Evolutionary conservation across 441 rosid genomes (phyloP).

Genomic region (Gossypium lobatum): DNA sequence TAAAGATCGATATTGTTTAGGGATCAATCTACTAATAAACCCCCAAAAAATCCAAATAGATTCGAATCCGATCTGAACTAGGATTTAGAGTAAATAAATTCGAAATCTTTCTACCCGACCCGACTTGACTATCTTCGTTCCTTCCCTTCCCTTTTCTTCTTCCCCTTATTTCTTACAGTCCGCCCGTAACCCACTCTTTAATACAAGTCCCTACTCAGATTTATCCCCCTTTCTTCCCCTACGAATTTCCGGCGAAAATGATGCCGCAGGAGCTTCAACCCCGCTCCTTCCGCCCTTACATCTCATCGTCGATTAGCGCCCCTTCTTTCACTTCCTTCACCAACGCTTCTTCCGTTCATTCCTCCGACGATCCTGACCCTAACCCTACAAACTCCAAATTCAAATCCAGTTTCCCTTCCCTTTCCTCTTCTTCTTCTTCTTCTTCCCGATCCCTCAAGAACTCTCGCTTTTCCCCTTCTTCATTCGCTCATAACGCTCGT

Average conservation of each 20-base stretch:
- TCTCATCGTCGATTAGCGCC: conserved; percentile 48
- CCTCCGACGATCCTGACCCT: conserved; percentile 21
- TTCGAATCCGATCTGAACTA: too few species aligned
- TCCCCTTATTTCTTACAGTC: background rate
- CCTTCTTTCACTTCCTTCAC: conserved; percentile 47
- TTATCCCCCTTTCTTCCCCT: too few species aligned
- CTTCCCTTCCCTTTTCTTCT: background rate
- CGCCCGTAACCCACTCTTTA: background rate
- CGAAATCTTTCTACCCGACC: background rate
- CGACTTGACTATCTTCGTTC: background rate
- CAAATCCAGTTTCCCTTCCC: conserved; percentile 22
- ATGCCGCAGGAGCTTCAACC: conserved; percentile 91
- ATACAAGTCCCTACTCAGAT: background rate
- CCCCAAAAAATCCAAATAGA: too few species aligned
- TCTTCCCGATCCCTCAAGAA: conserved; percentile 41
- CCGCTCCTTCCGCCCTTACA: conserved; percentile 77
- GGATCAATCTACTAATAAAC: too few species aligned
- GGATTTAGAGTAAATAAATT: too few species aligned
- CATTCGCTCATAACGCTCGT: conserved; percentile 70
- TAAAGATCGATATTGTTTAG: too few species aligned
- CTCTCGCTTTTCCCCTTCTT: conserved; percentile 72
- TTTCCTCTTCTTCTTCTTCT: conserved; percentile 23
- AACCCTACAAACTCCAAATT: conserved; percentile 19
- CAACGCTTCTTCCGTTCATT: conserved; percentile 20
- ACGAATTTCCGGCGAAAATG: conserved; percentile 37